Conservation (phyloP, 257 asterid species). For the Dorcoceras hygrometricum region DNA sequence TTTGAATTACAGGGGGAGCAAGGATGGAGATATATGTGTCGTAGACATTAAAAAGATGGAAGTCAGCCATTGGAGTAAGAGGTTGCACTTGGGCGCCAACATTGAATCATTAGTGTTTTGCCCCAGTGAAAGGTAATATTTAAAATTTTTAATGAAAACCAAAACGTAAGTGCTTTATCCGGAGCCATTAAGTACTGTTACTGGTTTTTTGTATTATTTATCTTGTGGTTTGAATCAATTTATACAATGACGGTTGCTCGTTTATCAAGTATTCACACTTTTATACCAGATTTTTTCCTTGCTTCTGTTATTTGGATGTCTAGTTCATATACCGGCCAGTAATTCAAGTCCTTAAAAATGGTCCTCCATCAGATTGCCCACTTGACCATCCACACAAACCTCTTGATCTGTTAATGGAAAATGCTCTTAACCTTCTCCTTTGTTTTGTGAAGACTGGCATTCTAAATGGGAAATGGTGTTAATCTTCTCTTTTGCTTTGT, state of each 20-base stretch:
- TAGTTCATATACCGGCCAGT: not conserved
- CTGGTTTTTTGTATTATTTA: not conserved
- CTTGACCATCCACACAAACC: no score
- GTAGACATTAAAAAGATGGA: conserved; percentile 88
- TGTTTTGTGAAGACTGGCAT: no score
- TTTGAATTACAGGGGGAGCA: conserved; percentile 65
- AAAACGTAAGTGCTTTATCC: not conserved
- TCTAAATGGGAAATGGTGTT: no score
- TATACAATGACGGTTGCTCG: not conserved
- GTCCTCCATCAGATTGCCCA: no score
- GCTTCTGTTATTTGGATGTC: not conserved
- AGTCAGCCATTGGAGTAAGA: conserved; percentile 73
- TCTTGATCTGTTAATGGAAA: no score
- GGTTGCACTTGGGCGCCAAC: conserved; percentile 80
- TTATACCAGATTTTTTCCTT: not conserved
- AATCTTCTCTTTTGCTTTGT: no score
- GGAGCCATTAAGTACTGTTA: not conserved
- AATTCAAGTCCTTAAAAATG: not conserved
- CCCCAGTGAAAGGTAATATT: conserved; percentile 83
- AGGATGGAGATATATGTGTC: conserved; percentile 90
- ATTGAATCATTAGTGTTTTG: conserved; percentile 78
- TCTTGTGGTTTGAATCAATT: not conserved
- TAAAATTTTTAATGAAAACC: conserved; percentile 1
- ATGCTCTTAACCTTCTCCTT: no score
- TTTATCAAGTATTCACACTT: no score